Conservation (phyloP, 2,329 filamentous ascomycete species). For the Diaporthe caulivora region DNA sequence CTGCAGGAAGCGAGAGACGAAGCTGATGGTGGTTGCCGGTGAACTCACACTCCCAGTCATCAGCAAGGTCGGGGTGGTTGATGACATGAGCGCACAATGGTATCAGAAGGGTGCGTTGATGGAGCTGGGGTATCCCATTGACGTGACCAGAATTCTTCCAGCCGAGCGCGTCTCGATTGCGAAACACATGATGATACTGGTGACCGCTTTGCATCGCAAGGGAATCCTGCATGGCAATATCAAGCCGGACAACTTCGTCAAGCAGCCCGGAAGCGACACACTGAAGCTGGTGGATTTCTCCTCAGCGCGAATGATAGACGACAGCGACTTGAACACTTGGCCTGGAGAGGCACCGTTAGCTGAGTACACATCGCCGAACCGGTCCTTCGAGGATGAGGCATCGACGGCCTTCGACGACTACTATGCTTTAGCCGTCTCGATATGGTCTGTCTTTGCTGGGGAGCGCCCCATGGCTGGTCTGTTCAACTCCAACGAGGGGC, state of each 20-base stretch:
- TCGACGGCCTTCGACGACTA: conserved; percentile 28
- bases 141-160: conserved; percentile 24
- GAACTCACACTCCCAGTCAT: conserved; percentile 19
- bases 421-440: conserved; percentile 25
- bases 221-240: conserved; percentile 30
- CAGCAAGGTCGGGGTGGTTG: conserved; percentile 32
- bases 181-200: conserved; percentile 21
- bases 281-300: conserved; percentile 26
- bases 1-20: conserved; percentile 31
- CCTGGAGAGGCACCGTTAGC: background rate
- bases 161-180: conserved; percentile 30
- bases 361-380: conserved; percentile 21
- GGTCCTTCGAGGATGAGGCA: background rate
- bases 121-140: conserved; percentile 18
- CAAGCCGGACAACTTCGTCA: conserved; percentile 25
- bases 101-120: conserved; percentile 32
- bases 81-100: conserved; percentile 34
- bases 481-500: conserved; percentile 32
- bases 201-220: conserved; percentile 24
- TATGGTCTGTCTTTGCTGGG: conserved; percentile 32
- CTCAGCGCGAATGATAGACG: conserved; percentile 22
- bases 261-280: background rate
- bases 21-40: conserved; percentile 21
- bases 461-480: conserved; percentile 15
- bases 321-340: conserved; percentile 32